Conservation (phyloP, 768 basidiomycete genomes). For the Rhodotorula babjevae region DNA sequence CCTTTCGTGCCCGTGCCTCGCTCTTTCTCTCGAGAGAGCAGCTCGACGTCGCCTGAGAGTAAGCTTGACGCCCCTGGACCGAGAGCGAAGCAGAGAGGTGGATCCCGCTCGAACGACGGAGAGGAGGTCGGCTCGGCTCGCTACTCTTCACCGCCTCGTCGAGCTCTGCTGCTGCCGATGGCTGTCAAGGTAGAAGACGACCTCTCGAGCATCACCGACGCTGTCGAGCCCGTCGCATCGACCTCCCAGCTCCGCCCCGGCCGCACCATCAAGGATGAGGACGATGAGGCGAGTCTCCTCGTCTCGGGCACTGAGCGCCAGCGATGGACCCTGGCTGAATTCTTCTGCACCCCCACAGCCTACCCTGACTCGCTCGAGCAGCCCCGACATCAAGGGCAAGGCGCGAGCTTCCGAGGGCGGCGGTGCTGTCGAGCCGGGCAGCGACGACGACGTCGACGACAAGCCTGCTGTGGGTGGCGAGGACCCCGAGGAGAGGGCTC, state of each 20-base stretch:
- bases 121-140: background rate
- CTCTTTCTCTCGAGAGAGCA: no score
- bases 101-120: no score
- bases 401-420: background rate
- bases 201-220: no score
- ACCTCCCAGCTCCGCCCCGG: background rate
- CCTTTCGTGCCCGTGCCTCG: no score
- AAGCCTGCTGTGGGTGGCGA: background rate
- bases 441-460: background rate
- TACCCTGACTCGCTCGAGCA: background rate
- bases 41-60: no score
- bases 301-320: background rate
- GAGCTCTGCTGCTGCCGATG: background rate
- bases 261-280: background rate
- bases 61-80: no score
- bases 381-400: constrained; percentile 4
- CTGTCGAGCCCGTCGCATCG: background rate
- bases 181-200: background rate
- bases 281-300: background rate
- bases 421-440: background rate
- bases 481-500: constrained; percentile 29
- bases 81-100: no score
- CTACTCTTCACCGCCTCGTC: background rate
- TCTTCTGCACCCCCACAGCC: background rate
- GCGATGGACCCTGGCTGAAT: background rate